Evolutionary conservation across 139 green algal genomes (phyloP), one percentile per base, ranked within the genome.

Genomic region (Klebsormidium nitens): DNA sequence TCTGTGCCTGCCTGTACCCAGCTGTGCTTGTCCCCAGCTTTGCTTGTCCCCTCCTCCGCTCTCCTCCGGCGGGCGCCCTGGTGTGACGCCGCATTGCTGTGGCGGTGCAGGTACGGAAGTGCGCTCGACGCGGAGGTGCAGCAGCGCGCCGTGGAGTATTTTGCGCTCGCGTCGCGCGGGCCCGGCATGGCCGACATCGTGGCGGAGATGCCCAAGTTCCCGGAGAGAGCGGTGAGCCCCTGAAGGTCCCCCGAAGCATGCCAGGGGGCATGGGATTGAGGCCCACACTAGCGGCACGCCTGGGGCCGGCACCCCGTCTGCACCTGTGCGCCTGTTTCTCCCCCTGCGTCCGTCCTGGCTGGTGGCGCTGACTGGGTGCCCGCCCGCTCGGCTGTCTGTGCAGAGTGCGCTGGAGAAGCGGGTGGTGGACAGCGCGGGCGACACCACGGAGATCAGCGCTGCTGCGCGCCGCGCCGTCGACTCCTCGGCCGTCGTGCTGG

Each of bases 101-200:
- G 35, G 31, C 81, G 52, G 23, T 66, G 29, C 68, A 79, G 74
- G n/a, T 77, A 87, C 37, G 64, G 76, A 67, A 82, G 60, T 42
- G 80, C 76, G 36, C 81, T 88, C 73, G 87, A 95, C 56, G 69
- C 87, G 0, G 93, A 98, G 75, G 78, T 98, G 81, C 90, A 97
- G 80, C 94, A 98, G 86, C 80, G 93, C 2, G 89, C 89, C 23
- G 77, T 89, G 17, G 92, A 98, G 87, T 97, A 97, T 72, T 46
- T 83, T 57, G 84, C 80, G 49, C 69, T 95, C 49, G 46, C 8
- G 14, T 5, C 23, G 49, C 56, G 34, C 60, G 66, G 8, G 44
- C 47, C 17, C 34, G 74, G 1, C 72, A 73, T 83, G 28, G 80
- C 78, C 6, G 74, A 77, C 37, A 65, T 81, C 17, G 14, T 81